phyloP scores from a whole-genome alignment of 257 asterid species.

The Fraxinus pennsylvanica region DNA sequence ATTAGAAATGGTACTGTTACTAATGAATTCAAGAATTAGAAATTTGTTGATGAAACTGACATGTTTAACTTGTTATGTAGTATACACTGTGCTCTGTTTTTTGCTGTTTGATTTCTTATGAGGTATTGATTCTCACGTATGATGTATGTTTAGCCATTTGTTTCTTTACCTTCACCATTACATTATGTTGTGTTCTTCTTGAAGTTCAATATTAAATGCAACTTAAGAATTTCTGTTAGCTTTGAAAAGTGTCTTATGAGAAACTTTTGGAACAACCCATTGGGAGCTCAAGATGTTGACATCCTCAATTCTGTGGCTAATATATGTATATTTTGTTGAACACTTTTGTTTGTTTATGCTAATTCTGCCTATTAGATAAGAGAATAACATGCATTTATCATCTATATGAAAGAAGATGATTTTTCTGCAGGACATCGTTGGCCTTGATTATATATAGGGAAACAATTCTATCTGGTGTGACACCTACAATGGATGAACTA shows the following conservation, averaged over 20 bases:
- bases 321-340: background rate
- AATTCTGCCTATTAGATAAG: conserved; percentile 7
- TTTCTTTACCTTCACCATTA: conserved; percentile 3
- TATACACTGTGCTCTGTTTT: conserved; percentile 6
- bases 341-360: background rate
- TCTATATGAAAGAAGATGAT: conserved; percentile 25
- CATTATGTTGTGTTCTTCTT: conserved; percentile 4
- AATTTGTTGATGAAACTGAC: conserved; percentile 16
- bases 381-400: conserved; percentile 5
- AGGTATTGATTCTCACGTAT: conserved; percentile 12
- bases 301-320: conserved; percentile 10
- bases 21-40: conserved; percentile 10
- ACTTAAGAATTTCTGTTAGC: background rate
- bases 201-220: conserved; percentile 7
- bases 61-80: conserved; percentile 2
- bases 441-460: conserved; percentile 89
- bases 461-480: conserved; percentile 69
- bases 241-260: background rate
- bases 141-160: background rate
- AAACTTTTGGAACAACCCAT: background rate
- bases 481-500: conserved; percentile 73
- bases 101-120: conserved; percentile 16
- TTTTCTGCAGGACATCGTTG: conserved; percentile 84
- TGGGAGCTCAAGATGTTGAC: conserved; percentile 1
- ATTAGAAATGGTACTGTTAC: conserved; percentile 13